These are phyloP conservation scores for Nitzschia sp. DNA, from an alignment of 108 stramenopile genomes.

Conservation along the genomic window DNA sequence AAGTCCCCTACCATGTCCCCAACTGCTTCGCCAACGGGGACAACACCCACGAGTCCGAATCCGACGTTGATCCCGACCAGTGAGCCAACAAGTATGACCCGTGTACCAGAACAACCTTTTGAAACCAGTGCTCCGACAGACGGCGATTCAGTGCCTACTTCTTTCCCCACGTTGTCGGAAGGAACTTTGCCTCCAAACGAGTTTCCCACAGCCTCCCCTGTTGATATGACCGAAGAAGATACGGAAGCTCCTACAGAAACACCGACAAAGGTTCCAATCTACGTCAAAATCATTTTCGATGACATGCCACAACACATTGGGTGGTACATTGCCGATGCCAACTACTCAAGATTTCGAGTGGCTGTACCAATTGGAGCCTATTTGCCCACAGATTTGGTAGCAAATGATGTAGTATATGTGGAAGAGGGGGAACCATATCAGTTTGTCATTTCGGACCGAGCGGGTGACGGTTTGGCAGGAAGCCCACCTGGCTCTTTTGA, in stretches of 20 bases:
- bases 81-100: background rate
- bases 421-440: constrained; percentile 3
- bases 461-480: constrained; percentile 3
- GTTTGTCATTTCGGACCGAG: constrained; percentile 9
- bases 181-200: background rate
- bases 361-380: constrained; percentile 10
- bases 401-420: constrained; percentile 6
- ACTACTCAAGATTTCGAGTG: constrained; percentile 17
- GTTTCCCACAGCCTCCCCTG: background rate
- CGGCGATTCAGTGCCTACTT: background rate
- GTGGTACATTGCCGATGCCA: constrained; percentile 27
- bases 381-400: background rate
- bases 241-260: background rate
- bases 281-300: constrained; percentile 20
- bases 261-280: constrained; percentile 4
- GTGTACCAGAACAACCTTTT: too few species aligned
- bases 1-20: background rate
- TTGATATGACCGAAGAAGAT: background rate
- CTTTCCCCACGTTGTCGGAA: background rate
- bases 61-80: background rate
- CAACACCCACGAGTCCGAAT: background rate
- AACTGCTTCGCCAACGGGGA: background rate
- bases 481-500: background rate
- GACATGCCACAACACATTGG: constrained; percentile 11
- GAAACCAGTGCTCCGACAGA: constrained; percentile 1